Conservation (phyloP, 768 basidiomycete genomes). For the Fistulinella prunicolor region DNA sequence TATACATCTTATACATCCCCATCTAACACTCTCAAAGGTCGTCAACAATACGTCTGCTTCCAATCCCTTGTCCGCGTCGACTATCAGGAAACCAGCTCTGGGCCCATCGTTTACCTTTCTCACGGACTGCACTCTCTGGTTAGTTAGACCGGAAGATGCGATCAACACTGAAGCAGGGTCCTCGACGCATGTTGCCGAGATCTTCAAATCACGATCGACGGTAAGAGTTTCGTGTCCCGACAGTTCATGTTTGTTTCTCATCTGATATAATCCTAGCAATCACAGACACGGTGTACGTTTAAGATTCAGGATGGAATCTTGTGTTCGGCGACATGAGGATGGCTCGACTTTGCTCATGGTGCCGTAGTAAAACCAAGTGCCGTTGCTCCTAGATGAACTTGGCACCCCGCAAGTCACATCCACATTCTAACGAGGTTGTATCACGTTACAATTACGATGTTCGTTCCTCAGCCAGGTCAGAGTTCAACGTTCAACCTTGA, state of each 20-base stretch:
- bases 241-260: neutral
- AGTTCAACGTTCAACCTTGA: too few species aligned
- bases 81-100: slow-evolving; percentile 62
- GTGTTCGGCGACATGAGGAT: slow-evolving; percentile 7
- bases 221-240: slow-evolving; percentile 23
- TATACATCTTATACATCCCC: neutral
- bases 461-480: too few species aligned
- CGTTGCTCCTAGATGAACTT: too few species aligned
- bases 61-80: slow-evolving; percentile 34
- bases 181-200: slow-evolving; percentile 36
- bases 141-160: slow-evolving; percentile 34
- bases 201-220: slow-evolving; percentile 42
- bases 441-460: too few species aligned
- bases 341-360: too few species aligned
- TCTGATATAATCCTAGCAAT: slow-evolving; percentile 27
- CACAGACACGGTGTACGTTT: slow-evolving; percentile 40
- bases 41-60: slow-evolving; percentile 52
- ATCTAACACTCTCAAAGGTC: slow-evolving; percentile 40
- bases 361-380: too few species aligned
- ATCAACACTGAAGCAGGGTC: slow-evolving; percentile 15
- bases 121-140: slow-evolving; percentile 74
- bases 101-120: slow-evolving; percentile 74
- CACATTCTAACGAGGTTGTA: too few species aligned
- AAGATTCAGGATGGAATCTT: slow-evolving; percentile 35
- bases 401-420: too few species aligned